Evolutionary conservation across 371 early-diverging fungal genomes (phyloP).

Genomic region (Gilbertella persicaria): DNA sequence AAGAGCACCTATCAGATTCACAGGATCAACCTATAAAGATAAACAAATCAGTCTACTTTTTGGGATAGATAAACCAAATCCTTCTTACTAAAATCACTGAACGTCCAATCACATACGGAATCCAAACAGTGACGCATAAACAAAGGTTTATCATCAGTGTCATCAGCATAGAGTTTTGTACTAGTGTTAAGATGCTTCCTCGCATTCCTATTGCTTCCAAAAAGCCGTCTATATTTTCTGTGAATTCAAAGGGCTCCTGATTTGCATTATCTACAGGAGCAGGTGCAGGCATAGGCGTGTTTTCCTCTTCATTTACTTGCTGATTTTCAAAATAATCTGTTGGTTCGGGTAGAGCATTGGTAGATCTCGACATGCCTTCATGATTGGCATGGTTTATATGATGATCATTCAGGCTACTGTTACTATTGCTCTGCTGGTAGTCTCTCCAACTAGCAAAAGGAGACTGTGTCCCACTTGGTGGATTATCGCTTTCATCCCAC

Average conservation of each 20-base stretch:
- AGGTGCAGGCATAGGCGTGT: too few species aligned
- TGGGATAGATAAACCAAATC: too few species aligned
- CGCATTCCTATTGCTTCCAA: slow-evolving; percentile 87
- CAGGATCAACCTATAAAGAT: neutral
- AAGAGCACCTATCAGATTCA: slow-evolving; percentile 32
- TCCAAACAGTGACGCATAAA: slow-evolving; percentile 72
- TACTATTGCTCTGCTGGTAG: slow-evolving; percentile 19
- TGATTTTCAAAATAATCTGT: slow-evolving; percentile 12
- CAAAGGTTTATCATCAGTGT: slow-evolving; percentile 68
- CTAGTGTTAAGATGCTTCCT: slow-evolving; percentile 68
- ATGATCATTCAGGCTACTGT: slow-evolving; percentile 49
- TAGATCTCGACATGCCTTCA: slow-evolving; percentile 1
- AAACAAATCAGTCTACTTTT: slow-evolving; percentile 26
- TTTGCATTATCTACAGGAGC: neutral
- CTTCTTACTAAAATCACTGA: slow-evolving; percentile 36
- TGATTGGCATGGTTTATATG: slow-evolving; percentile 18
- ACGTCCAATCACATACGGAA: slow-evolving; percentile 75
- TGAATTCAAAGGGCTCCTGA: slow-evolving; percentile 37
- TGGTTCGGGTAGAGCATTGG: slow-evolving; percentile 4
- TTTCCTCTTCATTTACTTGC: too few species aligned
- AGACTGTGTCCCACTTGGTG: slow-evolving; percentile 23
- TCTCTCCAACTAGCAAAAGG: slow-evolving; percentile 29
- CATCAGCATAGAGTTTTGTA: slow-evolving; percentile 78
- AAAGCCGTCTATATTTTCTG: slow-evolving; percentile 74
- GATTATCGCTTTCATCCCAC: slow-evolving; percentile 11